Percentiles rank a stretch among this genome's conserved stretches.
Conservation (phyloP, 441 rosid species). For the Capsella rubella region DNA sequence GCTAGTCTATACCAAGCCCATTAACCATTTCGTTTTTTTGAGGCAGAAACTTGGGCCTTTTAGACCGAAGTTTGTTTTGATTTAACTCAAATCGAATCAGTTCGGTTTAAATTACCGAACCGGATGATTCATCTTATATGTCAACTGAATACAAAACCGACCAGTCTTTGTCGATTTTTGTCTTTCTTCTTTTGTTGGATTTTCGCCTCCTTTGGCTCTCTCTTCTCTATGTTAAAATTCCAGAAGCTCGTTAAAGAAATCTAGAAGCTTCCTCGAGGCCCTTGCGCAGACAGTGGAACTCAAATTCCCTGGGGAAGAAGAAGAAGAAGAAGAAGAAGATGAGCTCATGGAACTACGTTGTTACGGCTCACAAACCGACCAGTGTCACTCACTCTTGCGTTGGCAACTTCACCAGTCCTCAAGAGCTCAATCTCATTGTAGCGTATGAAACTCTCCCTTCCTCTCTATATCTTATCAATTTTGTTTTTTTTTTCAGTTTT, state of each 20-base stretch:
- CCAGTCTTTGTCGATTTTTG: conserved; percentile 17
- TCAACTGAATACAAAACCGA: conserved; percentile 16
- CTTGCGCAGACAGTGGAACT: conserved; percentile 12
- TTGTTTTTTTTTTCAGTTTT: too few relatives aligned
- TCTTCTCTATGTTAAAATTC: conserved; percentile 7
- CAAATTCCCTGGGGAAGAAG: neutral
- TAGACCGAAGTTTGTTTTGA: neutral
- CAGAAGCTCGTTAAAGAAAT: conserved; percentile 30
- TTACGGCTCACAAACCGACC: conserved; percentile 98
- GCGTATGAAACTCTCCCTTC: conserved; percentile 56
- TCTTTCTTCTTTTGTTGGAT: conserved; percentile 26
- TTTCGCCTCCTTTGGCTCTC: neutral
- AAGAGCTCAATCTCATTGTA: conserved; percentile 92
- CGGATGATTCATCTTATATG: neutral
- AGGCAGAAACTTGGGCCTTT: too few relatives aligned
- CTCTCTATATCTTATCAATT: neutral
- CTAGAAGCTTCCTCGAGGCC: conserved; percentile 10
- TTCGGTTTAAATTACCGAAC: neutral
- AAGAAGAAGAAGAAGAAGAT: conserved; percentile 43
- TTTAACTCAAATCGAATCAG: neutral
- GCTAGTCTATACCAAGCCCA: too few relatives aligned
- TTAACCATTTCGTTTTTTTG: too few relatives aligned
- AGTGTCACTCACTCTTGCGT: conserved; percentile 97
- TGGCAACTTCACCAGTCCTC: conserved; percentile 96
- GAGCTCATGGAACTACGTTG: conserved; percentile 98